Evolutionary conservation across 208 protist species (phyloP).

Genomic region (Leishmania mexicana): DNA sequence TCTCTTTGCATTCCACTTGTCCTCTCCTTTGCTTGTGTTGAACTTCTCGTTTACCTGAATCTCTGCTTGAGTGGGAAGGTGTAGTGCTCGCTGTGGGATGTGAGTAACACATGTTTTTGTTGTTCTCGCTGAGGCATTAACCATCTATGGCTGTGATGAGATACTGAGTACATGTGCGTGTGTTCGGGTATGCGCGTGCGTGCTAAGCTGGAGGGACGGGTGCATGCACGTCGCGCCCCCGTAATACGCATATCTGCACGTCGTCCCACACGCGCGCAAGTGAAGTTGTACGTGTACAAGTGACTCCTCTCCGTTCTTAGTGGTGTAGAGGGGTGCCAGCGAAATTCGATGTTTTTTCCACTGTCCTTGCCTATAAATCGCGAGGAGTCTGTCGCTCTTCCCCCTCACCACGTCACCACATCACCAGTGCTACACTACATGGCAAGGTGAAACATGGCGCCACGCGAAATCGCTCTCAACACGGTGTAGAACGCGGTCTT

Average conservation of each 20-base stretch:
- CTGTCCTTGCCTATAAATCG: neutral
- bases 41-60: neutral
- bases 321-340: neutral
- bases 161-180: neutral
- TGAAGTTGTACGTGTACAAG: neutral
- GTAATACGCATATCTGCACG: neutral
- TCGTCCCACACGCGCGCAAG: neutral
- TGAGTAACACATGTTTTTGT: neutral
- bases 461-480: neutral
- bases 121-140: neutral
- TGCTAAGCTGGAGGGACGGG: neutral
- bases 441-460: neutral
- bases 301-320: neutral
- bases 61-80: neutral
- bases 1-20: neutral
- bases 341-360: neutral
- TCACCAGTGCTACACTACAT: neutral
- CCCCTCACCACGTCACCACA: neutral
- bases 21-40: conserved; percentile 17
- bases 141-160: neutral
- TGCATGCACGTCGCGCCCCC: neutral
- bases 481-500: neutral
- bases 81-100: neutral
- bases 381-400: neutral
- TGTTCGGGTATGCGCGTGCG: neutral